These are phyloP conservation scores for Linnemannia schmuckeri DNA, from an alignment of 192 early-diverging fungal genomes.

Conservation along the genomic window DNA sequence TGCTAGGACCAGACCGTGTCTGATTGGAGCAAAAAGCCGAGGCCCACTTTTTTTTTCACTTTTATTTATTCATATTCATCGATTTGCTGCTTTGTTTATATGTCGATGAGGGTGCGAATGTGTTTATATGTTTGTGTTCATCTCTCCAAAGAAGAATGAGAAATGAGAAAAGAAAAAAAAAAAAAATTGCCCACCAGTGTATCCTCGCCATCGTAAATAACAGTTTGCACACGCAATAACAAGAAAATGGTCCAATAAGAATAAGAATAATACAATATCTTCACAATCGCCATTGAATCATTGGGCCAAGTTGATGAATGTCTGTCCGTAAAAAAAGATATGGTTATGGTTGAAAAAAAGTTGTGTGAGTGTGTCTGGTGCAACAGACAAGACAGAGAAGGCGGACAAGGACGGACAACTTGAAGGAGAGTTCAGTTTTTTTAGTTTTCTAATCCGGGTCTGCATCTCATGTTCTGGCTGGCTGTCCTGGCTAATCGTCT, in stretches of 20 bases:
- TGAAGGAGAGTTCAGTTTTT: not conserved
- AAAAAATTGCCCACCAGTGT: not conserved
- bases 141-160: not conserved
- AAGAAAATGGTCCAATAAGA: not conserved
- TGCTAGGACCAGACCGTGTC: constrained; percentile 2
- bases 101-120: not conserved
- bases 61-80: not conserved
- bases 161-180: not conserved
- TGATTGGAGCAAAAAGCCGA: constrained; percentile 6
- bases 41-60: not conserved
- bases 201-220: not conserved
- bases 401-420: constrained; percentile 4
- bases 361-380: not conserved
- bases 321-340: not conserved
- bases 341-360: not conserved
- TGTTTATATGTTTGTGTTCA: not conserved
- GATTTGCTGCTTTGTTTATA: not conserved
- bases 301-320: constrained; percentile 1
- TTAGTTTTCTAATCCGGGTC: constrained; percentile 4
- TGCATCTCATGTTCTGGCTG: constrained; percentile 9
- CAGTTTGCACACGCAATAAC: not conserved
- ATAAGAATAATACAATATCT: not conserved
- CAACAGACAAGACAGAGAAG: not conserved
- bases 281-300: constrained; percentile 4
- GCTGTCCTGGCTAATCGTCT: not conserved